These are phyloP conservation scores for Aspergillus nanangensis DNA, from an alignment of 495 filamentous ascomycete species.

Conservation along the genomic window DNA sequence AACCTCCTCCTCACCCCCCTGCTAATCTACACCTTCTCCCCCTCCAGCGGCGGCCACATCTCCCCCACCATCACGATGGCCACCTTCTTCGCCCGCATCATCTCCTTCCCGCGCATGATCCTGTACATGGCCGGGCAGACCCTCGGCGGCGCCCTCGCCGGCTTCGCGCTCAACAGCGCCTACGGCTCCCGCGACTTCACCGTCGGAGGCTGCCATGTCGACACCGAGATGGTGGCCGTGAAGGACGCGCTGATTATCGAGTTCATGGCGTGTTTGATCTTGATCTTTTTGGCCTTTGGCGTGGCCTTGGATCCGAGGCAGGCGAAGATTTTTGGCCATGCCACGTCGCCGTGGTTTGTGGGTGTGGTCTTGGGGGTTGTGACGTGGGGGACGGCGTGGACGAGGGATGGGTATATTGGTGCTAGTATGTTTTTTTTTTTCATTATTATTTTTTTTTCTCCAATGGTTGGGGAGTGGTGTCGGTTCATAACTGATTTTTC, in stretches of 20 bases:
- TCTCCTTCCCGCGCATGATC: conserved; percentile 40
- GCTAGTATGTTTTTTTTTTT: conserved; percentile 19
- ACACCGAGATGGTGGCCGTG: conserved; percentile 19
- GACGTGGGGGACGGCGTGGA: conserved; percentile 39
- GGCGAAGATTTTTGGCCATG: conserved; percentile 44
- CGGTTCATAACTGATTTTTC: too few species aligned
- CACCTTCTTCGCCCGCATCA: conserved; percentile 46
- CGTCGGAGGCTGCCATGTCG: conserved; percentile 31
- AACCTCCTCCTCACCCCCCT: conserved; percentile 42
- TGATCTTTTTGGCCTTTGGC: conserved; percentile 42
- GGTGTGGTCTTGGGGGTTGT: conserved; percentile 44
- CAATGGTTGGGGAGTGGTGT: too few species aligned
- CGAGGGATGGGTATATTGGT: conserved; percentile 41
- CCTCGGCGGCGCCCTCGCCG: conserved; percentile 39
- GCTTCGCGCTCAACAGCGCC: conserved; percentile 30
- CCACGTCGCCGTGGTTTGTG: conserved; percentile 47
- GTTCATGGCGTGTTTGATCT: conserved; percentile 33
- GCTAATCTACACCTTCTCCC: conserved; percentile 48
- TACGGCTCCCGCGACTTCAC: conserved; percentile 23
- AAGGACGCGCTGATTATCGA: conserved; percentile 41
- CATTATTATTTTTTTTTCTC: neutral
- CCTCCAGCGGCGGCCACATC: conserved; percentile 48
- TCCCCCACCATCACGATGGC: conserved; percentile 50
- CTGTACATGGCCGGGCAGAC: conserved; percentile 42
- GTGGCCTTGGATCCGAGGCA: conserved; percentile 57